Conservation (phyloP, 768 basidiomycete species). For the Boletus sp. region DNA sequence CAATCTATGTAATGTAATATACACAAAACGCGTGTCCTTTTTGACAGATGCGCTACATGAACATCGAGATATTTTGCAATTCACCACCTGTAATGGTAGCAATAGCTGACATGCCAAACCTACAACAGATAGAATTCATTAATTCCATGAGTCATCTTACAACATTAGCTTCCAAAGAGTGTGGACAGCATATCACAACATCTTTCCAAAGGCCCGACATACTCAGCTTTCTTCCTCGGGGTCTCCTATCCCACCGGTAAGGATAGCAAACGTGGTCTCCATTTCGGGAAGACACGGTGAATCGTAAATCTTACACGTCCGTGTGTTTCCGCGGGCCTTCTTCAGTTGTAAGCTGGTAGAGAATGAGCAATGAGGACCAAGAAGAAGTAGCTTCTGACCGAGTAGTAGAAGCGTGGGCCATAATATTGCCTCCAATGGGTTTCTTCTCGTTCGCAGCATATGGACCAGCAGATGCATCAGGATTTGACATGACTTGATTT, state of each 20-base stretch:
- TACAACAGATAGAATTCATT: conserved; percentile 16
- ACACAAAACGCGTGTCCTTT: conserved; percentile 5
- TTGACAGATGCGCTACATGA: neutral
- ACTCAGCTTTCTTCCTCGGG: conserved; percentile 79
- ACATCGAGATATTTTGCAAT: neutral
- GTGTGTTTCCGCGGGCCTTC: conserved; percentile 88
- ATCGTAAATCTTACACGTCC: conserved; percentile 96
- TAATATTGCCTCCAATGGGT: conserved; percentile 98
- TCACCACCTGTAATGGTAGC: neutral
- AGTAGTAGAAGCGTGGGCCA: conserved; percentile 98
- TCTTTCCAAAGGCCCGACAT: neutral
- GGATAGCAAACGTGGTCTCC: conserved; percentile 93
- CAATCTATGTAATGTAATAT: conserved; percentile 11
- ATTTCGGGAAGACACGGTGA: conserved; percentile 97
- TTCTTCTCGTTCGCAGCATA: conserved; percentile 93
- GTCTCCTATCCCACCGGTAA: conserved; percentile 87
- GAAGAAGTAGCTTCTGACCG: conserved; percentile 48
- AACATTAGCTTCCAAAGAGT: neutral
- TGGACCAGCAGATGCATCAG: conserved; percentile 88
- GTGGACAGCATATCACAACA: neutral
- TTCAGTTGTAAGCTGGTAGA: conserved; percentile 74
- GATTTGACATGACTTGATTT: conserved; percentile 99
- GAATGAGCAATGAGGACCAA: conserved; percentile 5
- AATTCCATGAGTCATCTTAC: conserved; percentile 6
- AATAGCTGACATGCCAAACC: neutral